Percentiles rank a stretch among this genome's conserved stretches.
Evolutionary conservation across 2,329 filamentous ascomycete genomes (phyloP).

Genomic region (Calonectria henricotiae): DNA sequence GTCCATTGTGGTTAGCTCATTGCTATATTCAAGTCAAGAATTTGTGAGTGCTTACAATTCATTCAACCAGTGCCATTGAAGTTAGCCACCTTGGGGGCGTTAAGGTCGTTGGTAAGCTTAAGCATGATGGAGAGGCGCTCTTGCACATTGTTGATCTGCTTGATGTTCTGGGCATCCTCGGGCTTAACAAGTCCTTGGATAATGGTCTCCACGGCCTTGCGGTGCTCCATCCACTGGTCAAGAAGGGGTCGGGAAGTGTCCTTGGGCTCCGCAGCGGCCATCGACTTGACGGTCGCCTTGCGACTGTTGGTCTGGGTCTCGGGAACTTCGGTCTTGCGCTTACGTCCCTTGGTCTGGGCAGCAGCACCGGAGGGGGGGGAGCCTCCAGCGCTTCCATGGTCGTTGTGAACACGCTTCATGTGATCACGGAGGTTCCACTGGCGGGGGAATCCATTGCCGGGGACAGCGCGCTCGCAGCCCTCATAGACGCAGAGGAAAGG

Average conservation of each 20-base stretch:
- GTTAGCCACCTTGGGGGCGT: constrained; percentile 48
- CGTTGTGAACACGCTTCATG: constrained; percentile 94
- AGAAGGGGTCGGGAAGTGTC: constrained; percentile 62
- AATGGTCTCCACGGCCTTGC: constrained; percentile 75
- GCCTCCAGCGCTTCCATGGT: constrained; percentile 64
- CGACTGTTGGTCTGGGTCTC: constrained; percentile 63
- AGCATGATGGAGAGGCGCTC: constrained; percentile 68
- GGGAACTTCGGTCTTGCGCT: constrained; percentile 71
- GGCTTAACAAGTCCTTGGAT: constrained; percentile 68
- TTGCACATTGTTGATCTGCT: constrained; percentile 69
- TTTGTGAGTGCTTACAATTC: constrained; percentile 44
- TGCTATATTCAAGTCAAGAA: background rate
- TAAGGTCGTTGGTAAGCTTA: constrained; percentile 63
- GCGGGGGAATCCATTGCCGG: constrained; percentile 91
- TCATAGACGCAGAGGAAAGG: constrained; percentile 91
- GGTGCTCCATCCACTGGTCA: constrained; percentile 75
- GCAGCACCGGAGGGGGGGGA: constrained; percentile 60
- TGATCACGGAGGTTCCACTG: constrained; percentile 98
- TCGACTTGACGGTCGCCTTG: constrained; percentile 66
- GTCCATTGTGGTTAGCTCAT: constrained; percentile 32
- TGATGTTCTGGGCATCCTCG: constrained; percentile 69
- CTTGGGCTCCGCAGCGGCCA: constrained; percentile 56
- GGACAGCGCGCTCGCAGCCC: constrained; percentile 86
- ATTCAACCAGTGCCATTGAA: constrained; percentile 56
- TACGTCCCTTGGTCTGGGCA: constrained; percentile 67